phyloP scores from a whole-genome alignment of 2,329 filamentous ascomycete species.

The Aspergillus sp. region DNA sequence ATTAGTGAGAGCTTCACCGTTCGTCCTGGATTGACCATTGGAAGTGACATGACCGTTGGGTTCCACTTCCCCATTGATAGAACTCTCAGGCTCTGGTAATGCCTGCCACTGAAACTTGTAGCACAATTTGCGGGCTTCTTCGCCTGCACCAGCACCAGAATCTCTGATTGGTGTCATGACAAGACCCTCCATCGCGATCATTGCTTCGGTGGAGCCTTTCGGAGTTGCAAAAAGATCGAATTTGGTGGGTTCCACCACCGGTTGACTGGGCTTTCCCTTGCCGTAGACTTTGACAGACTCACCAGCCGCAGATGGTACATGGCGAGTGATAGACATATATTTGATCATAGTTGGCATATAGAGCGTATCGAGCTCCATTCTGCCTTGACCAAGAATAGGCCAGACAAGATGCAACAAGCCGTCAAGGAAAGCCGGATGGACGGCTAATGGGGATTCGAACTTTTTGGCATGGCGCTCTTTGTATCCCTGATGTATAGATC shows the following conservation, averaged over 20 bases:
- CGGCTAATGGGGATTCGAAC: constrained; percentile 40
- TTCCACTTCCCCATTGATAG: constrained; percentile 1
- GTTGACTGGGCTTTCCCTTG: constrained; percentile 14
- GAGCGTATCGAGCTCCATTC: constrained; percentile 23
- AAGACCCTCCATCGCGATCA: constrained; percentile 17
- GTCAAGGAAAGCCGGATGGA: constrained; percentile 48
- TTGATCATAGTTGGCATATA: constrained; percentile 32
- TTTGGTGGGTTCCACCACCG: constrained; percentile 13
- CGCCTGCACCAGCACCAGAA: constrained; percentile 1
- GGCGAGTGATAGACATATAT: constrained; percentile 16
- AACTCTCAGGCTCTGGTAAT: constrained; percentile 3
- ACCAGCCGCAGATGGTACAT: constrained; percentile 11
- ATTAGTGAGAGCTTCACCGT: background rate
- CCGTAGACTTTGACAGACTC: constrained; percentile 16
- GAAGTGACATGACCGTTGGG: background rate
- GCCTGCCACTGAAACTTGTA: constrained; percentile 20
- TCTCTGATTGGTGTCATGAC: constrained; percentile 22
- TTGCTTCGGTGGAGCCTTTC: constrained; percentile 9
- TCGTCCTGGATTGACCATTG: constrained; percentile 1
- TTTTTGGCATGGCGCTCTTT: constrained; percentile 41
- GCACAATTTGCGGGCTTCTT: constrained; percentile 12
- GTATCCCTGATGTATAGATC: constrained; percentile 43
- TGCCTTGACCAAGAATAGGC: constrained; percentile 28
- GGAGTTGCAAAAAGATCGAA: constrained; percentile 15
- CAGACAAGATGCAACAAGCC: constrained; percentile 23